These are phyloP conservation scores for Bothriochloa decipiens DNA, from an alignment of 176 grass and related monocot species.

Conservation along the genomic window DNA sequence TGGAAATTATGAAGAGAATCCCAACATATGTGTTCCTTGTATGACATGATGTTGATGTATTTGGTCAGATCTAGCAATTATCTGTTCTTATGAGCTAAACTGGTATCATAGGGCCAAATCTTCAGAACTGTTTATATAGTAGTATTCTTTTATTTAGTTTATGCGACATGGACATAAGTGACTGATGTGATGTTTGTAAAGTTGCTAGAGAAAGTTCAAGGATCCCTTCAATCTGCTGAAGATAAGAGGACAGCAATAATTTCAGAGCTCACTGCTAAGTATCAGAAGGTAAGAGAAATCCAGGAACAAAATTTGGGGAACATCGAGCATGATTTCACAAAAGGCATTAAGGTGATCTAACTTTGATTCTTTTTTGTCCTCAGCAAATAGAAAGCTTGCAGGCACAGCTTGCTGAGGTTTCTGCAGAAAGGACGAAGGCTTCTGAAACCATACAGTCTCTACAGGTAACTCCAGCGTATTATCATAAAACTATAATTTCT, in stretches of 20 bases:
- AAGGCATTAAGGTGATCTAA: not conserved
- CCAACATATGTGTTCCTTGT: conserved; percentile 1
- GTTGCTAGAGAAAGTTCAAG: conserved; percentile 91
- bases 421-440: conserved; percentile 79
- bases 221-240: conserved; percentile 77
- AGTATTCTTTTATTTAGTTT: too few relatives aligned
- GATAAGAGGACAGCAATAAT: conserved; percentile 75
- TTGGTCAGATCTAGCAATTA: conserved; percentile 26
- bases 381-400: conserved; percentile 96
- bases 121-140: too few relatives aligned
- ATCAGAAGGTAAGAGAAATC: conserved; percentile 71
- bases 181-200: conserved; percentile 55
- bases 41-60: conserved; percentile 4
- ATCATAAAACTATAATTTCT: not conserved
- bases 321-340: not conserved
- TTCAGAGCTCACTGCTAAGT: conserved; percentile 80
- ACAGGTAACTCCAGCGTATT: conserved; percentile 57
- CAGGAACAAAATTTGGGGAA: conserved; percentile 33
- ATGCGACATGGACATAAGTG: conserved; percentile 3
- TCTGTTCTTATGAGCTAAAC: conserved; percentile 34
- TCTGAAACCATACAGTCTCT: conserved; percentile 95
- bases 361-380: conserved; percentile 29
- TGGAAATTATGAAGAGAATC: not conserved
- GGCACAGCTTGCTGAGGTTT: conserved; percentile 76
- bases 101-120: too few relatives aligned